phyloP scores from a whole-genome alignment of 306 rosid species.

The Prosopis cineraria region DNA sequence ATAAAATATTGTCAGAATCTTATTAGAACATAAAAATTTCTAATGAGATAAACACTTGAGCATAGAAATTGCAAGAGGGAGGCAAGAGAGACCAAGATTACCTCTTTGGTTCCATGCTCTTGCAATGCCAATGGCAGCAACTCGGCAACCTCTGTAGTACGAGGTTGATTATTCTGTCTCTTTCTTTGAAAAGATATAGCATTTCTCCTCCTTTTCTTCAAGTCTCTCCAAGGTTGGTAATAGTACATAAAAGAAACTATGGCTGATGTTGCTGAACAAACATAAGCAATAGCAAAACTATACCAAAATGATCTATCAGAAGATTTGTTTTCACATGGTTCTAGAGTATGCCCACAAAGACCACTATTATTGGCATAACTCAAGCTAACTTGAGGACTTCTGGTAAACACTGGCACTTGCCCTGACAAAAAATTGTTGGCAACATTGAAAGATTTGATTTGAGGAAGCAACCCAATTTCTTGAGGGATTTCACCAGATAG shows the following conservation, averaged over 20 bases:
- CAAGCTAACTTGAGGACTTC: neutral
- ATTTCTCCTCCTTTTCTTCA: slow-evolving; percentile 17
- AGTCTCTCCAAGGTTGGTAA: slow-evolving; percentile 8
- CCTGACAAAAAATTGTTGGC: slow-evolving; percentile 37
- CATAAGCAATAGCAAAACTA: slow-evolving; percentile 38
- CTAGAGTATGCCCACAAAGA: slow-evolving; percentile 39
- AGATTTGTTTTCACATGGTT: slow-evolving; percentile 18
- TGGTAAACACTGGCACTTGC: slow-evolving; percentile 30
- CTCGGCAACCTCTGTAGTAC: slow-evolving; percentile 1
- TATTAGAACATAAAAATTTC: neutral
- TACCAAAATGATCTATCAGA: slow-evolving; percentile 23
- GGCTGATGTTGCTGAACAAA: slow-evolving; percentile 7
- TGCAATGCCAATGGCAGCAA: slow-evolving; percentile 11
- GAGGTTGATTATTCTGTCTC: slow-evolving; percentile 15
- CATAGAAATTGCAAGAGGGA: too few species aligned
- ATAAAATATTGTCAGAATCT: neutral
- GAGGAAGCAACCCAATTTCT: slow-evolving; percentile 31
- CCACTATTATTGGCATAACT: slow-evolving; percentile 36
- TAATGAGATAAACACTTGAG: neutral
- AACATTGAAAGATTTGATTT: slow-evolving; percentile 17
- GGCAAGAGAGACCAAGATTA: neutral
- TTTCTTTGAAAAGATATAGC: neutral
- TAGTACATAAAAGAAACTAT: neutral
- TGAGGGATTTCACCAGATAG: slow-evolving; percentile 39
- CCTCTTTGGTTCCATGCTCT: slow-evolving; percentile 34